Base-by-base conservation (phyloP, 192 early-diverging fungal genomes). In the Coemansia sp. region DNA sequence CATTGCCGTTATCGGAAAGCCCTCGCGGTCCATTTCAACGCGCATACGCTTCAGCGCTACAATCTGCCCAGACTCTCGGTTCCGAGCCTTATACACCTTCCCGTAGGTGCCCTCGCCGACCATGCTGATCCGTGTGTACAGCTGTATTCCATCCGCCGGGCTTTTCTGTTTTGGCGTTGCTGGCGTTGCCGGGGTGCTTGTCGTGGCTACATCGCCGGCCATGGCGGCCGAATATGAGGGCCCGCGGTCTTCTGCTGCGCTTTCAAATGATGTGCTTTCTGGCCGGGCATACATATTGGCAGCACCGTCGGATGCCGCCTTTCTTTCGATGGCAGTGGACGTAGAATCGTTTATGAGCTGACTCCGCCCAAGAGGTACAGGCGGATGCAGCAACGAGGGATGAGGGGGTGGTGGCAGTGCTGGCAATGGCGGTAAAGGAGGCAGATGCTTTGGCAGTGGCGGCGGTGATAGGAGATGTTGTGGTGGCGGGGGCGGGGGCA, bases 1-100 rank as follows among this genome's bases (percentile, higher is more conserved):
- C 87, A 94, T 89, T 5, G 92, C 91, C 12, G 93, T 94, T 62
- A 94, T 91, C 20, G 93, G 93, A 72, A 94, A 93, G 78, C 92
- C 92, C 63, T 94, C 92, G 51, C 89, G 89, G 59, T 92, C 91
- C 43, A 88, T 79, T 33, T 93, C 89, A 81, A 94, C 88, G 43
- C 91, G 87, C 78, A 94, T 91, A 51, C 89, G 84, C 66, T 94
- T 94, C 15, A 94, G 86, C 15, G 93, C 93, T 15, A 94, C 92
- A 23, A 90, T 69, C 60, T 85, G 76, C 14, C 91, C 91, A 6
- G 89, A 91, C 38, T 85, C 81, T 57, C 84, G 79, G 69, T 93
- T 88, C 38, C 78, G 80, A 11, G 91, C 93, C 76, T 93, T 93
- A 71, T 92, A 93, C 21, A 94, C 93, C 64, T 93, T 93, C 52